Base-by-base conservation (phyloP, 345 rosid genomes). In the Dipteronia sinensis region DNA sequence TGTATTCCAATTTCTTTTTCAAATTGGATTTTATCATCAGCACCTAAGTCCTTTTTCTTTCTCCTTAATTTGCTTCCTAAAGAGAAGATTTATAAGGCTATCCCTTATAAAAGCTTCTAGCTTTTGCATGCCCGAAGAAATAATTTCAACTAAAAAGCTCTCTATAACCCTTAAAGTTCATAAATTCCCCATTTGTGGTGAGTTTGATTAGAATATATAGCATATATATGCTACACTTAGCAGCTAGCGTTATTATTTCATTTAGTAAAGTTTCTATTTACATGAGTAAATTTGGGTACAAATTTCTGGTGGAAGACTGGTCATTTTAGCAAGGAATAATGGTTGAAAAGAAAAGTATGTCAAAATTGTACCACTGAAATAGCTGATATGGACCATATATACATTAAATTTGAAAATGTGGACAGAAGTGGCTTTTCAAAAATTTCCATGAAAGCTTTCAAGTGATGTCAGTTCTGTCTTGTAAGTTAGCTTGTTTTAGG, bases 41-140 rank as follows among this genome's bases (percentile, higher is more conserved):
- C 29, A 59, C 68, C 51, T n/a, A 20, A 46, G 13, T n/a, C 3
- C 23, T 71, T 77, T 74, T 47, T 53, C 80, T 69, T 59, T 74
- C 76, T 73, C 76, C 69, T 80, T 34, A 34, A 34, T 34, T 77
- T 80, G 76, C 83, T 75, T 76, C 76, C 34, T 23, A 65, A 72
- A 72, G 73, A 72, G 69, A 78, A 76, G 75, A 47, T 67, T 65
- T 51, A 15, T 10, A 51, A 66, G 20, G 78, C 76, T 77, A 76
- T 64, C 53, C 64, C 73, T 25, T 17, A 15, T 42, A 79, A 79
- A 83, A 79, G 81, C 75, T 49, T 83, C 22, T 53, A 65, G 29
- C 71, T 76, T 83, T 79, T 83, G 64, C 64, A 59, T 59, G 63
- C 56, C 74, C 58, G n/a, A 40, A 49, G 27, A 42, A 49, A 78